These are phyloP conservation scores for Daldinia eschscholtzii DNA, from an alignment of 2,329 filamentous ascomycete species.

Conservation along the genomic window DNA sequence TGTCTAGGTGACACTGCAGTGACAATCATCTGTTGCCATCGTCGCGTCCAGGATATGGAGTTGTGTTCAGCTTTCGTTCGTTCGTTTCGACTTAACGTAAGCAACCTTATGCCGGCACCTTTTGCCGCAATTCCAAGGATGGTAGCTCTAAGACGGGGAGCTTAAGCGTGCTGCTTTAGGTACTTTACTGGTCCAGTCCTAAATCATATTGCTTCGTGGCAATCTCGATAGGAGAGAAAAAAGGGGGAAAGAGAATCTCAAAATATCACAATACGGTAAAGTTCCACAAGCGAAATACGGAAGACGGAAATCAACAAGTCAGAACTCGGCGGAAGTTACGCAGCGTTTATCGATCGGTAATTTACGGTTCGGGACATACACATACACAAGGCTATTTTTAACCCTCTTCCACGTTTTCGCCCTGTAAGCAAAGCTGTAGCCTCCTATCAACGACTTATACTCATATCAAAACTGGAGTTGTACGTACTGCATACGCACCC, in stretches of 20 bases:
- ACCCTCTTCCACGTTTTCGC: slow-evolving; percentile 42
- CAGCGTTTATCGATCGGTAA: slow-evolving; percentile 31
- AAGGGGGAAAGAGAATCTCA: slow-evolving; percentile 15
- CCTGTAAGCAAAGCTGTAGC: slow-evolving; percentile 19
- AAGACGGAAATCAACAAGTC: slow-evolving; percentile 29
- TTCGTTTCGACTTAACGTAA: slow-evolving; percentile 28
- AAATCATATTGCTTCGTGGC: slow-evolving; percentile 16
- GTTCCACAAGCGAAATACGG: slow-evolving; percentile 29
- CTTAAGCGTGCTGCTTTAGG: slow-evolving; percentile 17
- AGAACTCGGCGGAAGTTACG: neutral
- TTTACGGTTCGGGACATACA: slow-evolving; percentile 30
- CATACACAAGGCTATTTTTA: slow-evolving; percentile 39
- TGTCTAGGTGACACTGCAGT: slow-evolving; percentile 43
- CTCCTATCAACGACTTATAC: slow-evolving; percentile 38
- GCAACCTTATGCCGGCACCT: slow-evolving; percentile 31
- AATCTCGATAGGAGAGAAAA: slow-evolving; percentile 15
- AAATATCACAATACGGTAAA: slow-evolving; percentile 12
- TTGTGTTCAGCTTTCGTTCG: slow-evolving; percentile 38
- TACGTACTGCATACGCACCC: slow-evolving; percentile 5
- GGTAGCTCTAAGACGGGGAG: slow-evolving; percentile 14
- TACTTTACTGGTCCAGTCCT: slow-evolving; percentile 17
- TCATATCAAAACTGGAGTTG: slow-evolving; percentile 24
- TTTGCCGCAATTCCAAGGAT: slow-evolving; percentile 40
- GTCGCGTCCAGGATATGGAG: slow-evolving; percentile 40
- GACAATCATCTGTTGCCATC: slow-evolving; percentile 40